A percentile compares a stretch with the other conserved stretches of the same genome.
Conservation (phyloP, 2,329 filamentous ascomycete species). For the Epichloe sp. region DNA sequence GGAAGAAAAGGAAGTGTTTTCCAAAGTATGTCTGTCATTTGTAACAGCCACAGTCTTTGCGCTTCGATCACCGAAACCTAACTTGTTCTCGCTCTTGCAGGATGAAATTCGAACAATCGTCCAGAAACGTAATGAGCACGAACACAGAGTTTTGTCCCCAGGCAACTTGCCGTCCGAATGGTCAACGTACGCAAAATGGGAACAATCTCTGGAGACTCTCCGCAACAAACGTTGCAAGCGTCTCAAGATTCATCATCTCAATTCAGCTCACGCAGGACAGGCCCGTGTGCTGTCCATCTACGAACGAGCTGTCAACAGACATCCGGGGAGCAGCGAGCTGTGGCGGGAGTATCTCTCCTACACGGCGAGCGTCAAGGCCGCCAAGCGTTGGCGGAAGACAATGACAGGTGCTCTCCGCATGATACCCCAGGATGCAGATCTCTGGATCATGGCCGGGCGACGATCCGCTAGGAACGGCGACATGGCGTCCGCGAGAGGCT, state of each 20-base stretch:
- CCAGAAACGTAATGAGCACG: slow-evolving; percentile 81
- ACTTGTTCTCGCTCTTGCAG: slow-evolving; percentile 26
- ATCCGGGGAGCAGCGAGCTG: slow-evolving; percentile 61
- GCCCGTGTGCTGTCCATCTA: slow-evolving; percentile 80
- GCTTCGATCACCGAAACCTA: not conserved
- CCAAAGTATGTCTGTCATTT: slow-evolving; percentile 39
- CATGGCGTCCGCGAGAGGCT: slow-evolving; percentile 72
- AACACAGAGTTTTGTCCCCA: slow-evolving; percentile 77
- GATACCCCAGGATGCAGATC: slow-evolving; percentile 67
- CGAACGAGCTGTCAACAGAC: slow-evolving; percentile 72
- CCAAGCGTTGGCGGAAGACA: slow-evolving; percentile 51
- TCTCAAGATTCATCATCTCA: slow-evolving; percentile 56
- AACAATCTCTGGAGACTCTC: slow-evolving; percentile 57
- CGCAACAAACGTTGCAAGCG: slow-evolving; percentile 73
- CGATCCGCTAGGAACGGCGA: slow-evolving; percentile 69
- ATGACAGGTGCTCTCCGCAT: slow-evolving; percentile 63
- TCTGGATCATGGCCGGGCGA: slow-evolving; percentile 80
- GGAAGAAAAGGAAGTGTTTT: slow-evolving; percentile 84
- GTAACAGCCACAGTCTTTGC: not conserved
- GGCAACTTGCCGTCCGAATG: slow-evolving; percentile 68
- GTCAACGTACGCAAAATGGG: slow-evolving; percentile 67
- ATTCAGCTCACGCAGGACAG: slow-evolving; percentile 58
- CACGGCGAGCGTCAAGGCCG: slow-evolving; percentile 53
- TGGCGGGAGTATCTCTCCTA: slow-evolving; percentile 90
- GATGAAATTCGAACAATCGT: slow-evolving; percentile 85